phyloP scores from a whole-genome alignment of 768 basidiomycete species.

The Roridomyces roridus region DNA sequence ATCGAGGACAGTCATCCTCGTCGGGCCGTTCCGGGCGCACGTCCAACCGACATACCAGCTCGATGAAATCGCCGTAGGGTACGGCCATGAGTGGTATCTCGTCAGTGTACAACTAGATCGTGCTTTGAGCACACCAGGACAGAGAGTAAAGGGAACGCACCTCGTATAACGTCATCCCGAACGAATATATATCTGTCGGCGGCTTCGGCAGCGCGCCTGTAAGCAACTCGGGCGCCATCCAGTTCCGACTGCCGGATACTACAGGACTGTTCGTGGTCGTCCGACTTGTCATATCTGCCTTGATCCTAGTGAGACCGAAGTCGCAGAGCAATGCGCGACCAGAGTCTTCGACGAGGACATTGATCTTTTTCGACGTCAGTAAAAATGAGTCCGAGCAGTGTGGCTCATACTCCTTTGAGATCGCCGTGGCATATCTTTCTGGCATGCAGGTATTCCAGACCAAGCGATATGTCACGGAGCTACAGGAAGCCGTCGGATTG shows the following conservation, averaged over 20 bases:
- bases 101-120: conserved; percentile 19
- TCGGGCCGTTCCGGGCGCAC: conserved; percentile 29
- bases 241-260: conserved; percentile 31
- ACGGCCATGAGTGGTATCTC: conserved; percentile 25
- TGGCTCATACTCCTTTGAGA: conserved; percentile 36
- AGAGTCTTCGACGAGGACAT: too few species aligned
- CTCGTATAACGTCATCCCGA: conserved; percentile 34
- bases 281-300: conserved; percentile 30
- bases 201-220: conserved; percentile 20
- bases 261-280: background rate
- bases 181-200: conserved; percentile 30
- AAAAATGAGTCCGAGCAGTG: background rate
- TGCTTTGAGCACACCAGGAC: too few species aligned
- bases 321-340: conserved; percentile 34
- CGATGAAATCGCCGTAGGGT: conserved; percentile 10
- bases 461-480: conserved; percentile 32
- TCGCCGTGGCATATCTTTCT: too few species aligned
- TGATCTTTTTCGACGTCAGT: conserved; percentile 8
- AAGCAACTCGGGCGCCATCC: too few species aligned
- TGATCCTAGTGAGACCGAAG: conserved; percentile 33
- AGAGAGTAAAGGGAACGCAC: conserved; percentile 3
- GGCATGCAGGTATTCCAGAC: too few species aligned
- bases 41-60: conserved; percentile 14
- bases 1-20: conserved; percentile 24
- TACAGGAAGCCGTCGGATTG: too few species aligned